phyloP scores from a whole-genome alignment of 768 basidiomycete species.

The Phanerochaete carnosa region DNA sequence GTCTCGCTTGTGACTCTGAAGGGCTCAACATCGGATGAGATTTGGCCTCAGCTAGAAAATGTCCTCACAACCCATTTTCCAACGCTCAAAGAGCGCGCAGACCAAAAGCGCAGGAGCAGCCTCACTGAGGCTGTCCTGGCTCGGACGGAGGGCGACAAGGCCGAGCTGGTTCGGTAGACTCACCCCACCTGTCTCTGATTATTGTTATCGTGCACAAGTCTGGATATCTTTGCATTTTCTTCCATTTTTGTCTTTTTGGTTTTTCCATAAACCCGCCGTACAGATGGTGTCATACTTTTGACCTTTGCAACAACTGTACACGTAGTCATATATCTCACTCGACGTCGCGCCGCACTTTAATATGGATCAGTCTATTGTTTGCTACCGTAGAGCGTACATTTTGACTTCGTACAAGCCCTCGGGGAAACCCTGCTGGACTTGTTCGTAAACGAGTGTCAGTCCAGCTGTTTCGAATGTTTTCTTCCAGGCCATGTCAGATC shows the following conservation, averaged over 20 bases:
- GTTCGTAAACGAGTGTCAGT: slow-evolving; percentile 65
- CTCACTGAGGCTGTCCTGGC: slow-evolving; percentile 52
- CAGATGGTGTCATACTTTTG: not conserved
- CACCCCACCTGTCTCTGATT: not conserved
- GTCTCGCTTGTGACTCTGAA: slow-evolving; percentile 57
- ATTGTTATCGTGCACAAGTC: not conserved
- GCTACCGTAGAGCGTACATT: slow-evolving; percentile 62
- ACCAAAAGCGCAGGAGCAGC: slow-evolving; percentile 44
- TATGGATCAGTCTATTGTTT: not conserved
- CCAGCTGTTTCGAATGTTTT: slow-evolving; percentile 71
- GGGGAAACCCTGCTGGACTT: slow-evolving; percentile 82
- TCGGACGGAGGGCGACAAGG: slow-evolving; percentile 12
- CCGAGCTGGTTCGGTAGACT: not conserved
- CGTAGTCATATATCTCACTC: not conserved
- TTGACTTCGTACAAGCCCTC: slow-evolving; percentile 80
- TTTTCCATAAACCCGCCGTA: not conserved
- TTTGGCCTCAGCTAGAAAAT: slow-evolving; percentile 80
- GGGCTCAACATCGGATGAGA: slow-evolving; percentile 81
- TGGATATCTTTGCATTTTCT: not conserved
- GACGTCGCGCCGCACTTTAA: not conserved
- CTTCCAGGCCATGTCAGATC: slow-evolving; percentile 85
- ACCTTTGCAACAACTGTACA: not conserved
- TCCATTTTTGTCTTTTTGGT: not conserved
- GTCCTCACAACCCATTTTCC: slow-evolving; percentile 59
- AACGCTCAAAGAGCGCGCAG: slow-evolving; percentile 47